These are phyloP conservation scores for Mycena capillaripes DNA, from an alignment of 768 basidiomycete species.

Conservation along the genomic window DNA sequence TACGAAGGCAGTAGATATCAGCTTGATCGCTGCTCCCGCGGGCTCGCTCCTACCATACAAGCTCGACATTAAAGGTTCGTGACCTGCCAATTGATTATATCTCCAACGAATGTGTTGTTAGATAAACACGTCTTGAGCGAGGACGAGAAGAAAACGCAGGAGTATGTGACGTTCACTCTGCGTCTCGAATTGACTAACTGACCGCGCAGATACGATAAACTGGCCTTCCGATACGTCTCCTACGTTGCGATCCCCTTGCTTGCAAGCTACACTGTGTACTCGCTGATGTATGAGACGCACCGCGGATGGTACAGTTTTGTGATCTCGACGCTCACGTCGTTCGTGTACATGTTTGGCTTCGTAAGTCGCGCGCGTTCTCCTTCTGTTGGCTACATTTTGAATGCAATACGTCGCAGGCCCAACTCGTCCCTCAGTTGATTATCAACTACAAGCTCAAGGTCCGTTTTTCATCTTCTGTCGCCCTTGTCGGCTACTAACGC, in stretches of 20 bases:
- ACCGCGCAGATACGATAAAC: constrained; percentile 88
- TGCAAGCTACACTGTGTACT: constrained; percentile 83
- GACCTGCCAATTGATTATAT: constrained; percentile 37
- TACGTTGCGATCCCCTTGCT: constrained; percentile 90
- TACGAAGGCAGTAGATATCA: constrained; percentile 92
- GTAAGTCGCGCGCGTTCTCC: constrained; percentile 64
- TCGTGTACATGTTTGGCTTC: constrained; percentile 98
- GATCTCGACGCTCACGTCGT: constrained; percentile 92
- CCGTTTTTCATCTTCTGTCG: constrained; percentile 36
- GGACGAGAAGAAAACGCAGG: constrained; percentile 98
- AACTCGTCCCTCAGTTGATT: constrained; percentile 89
- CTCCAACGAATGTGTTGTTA: constrained; percentile 42
- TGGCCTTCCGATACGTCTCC: constrained; percentile 96
- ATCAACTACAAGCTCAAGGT: constrained; percentile 99
- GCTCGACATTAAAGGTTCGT: constrained; percentile 82
- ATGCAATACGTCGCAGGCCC: constrained; percentile 65
- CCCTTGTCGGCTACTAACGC: neutral
- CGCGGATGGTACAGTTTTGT: constrained; percentile 97
- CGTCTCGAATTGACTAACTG: constrained; percentile 11
- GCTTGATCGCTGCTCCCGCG: constrained; percentile 68
- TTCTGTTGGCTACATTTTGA: constrained; percentile 30
- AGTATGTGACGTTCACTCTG: constrained; percentile 65
- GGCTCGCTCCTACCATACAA: constrained; percentile 84
- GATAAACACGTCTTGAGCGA: constrained; percentile 98
- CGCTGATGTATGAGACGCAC: constrained; percentile 86